These are phyloP conservation scores for Comarum palustre DNA, from an alignment of 306 rosid species.

Conservation along the genomic window DNA sequence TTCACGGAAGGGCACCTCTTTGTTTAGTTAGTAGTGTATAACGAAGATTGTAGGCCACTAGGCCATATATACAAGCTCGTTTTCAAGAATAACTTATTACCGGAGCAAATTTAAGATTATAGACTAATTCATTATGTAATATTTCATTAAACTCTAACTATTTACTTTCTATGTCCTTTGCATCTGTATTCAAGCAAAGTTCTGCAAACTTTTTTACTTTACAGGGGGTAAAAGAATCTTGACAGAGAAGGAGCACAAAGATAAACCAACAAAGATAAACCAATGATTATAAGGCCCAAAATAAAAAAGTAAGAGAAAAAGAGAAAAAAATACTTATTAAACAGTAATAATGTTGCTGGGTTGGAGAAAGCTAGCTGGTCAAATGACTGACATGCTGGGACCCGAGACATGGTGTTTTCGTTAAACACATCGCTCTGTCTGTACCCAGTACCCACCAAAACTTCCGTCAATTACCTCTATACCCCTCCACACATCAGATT, in stretches of 20 bases:
- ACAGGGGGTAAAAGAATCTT: neutral
- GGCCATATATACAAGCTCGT: no score
- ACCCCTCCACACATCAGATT: neutral
- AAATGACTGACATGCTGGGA: slow-evolving; percentile 50
- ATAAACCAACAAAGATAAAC: neutral
- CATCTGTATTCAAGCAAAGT: neutral
- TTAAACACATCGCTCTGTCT: neutral
- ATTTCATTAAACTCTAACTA: no score
- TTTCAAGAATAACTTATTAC: no score
- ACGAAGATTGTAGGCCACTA: no score
- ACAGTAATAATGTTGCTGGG: slow-evolving; percentile 47
- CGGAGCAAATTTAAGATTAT: no score
- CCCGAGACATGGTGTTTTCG: slow-evolving; percentile 29
- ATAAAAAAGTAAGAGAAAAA: neutral
- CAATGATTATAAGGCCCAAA: neutral
- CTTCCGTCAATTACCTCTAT: neutral
- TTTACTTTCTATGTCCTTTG: no score
- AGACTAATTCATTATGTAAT: no score
- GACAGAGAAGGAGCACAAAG: neutral
- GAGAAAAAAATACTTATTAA: slow-evolving; percentile 27
- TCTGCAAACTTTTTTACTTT: neutral
- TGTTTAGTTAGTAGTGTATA: no score
- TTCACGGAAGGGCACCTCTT: no score
- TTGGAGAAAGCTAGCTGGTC: slow-evolving; percentile 39
- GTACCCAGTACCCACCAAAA: neutral